phyloP scores from a whole-genome alignment of 768 basidiomycete genomes.

The Leccinum arenicola region DNA sequence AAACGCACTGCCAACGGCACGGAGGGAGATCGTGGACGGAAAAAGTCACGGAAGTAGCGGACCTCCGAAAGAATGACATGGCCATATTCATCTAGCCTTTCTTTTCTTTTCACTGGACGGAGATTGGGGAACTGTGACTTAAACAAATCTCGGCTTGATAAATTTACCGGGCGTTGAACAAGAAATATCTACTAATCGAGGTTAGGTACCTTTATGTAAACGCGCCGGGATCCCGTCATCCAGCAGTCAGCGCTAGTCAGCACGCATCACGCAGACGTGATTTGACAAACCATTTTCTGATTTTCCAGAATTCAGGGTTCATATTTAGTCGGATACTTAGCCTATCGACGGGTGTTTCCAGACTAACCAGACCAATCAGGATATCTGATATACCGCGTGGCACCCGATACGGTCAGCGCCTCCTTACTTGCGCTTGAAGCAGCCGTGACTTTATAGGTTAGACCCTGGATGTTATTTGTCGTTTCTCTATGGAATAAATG shows the following conservation, averaged over 20 bases:
- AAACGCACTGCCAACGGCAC: conserved; percentile 16
- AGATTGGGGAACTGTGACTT: neutral
- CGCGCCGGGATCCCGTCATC: neutral
- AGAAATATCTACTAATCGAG: neutral
- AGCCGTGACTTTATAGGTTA: no score
- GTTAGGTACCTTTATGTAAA: neutral
- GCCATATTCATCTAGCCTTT: neutral
- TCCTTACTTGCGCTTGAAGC: no score
- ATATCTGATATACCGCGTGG: neutral
- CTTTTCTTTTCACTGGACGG: neutral
- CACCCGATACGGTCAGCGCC: neutral
- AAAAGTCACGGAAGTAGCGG: conserved; percentile 21
- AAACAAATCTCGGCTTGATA: neutral
- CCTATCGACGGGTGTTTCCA: neutral
- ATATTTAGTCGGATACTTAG: conserved; percentile 3
- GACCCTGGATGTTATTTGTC: neutral
- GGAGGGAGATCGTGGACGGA: conserved; percentile 10
- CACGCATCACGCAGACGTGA: neutral
- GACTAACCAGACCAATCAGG: neutral
- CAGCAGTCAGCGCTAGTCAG: no score
- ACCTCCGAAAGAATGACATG: neutral
- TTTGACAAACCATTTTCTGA: neutral
- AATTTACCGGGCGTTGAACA: neutral
- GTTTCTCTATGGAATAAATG: neutral
- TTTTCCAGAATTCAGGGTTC: conserved; percentile 1